Base-by-base conservation (phyloP, 305 asterid genomes). In the Andrographis paniculata region DNA sequence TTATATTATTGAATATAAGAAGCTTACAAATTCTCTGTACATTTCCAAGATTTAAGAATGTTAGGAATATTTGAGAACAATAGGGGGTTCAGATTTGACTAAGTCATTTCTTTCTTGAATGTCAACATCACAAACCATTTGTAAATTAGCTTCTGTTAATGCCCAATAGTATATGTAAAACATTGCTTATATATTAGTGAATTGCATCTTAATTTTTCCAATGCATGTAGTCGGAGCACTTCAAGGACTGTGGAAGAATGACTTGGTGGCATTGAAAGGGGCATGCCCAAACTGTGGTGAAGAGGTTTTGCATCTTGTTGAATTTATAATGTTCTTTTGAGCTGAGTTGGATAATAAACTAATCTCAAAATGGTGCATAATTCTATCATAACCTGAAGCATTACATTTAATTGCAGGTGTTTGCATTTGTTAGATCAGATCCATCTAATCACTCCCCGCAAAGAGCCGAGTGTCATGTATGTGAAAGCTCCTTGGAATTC, bases 201-300 rank as follows among this genome's bases (percentile, higher is more conserved):
- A 37, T 37, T 37, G 4, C 42, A 5, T 4, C 4, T n/a, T 37
- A 10, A 31, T 2, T 37, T 62, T 18, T 46, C 31, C 48, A 46
- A 60, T 60, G 42, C 49, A 51, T 62, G 53, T 73, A 89, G 95
- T 79, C 70, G 88, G 94, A 62, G 95, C 92, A 53, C 81, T 89
- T 62, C 72, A 65, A 64, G 91, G 88, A 64, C 92, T 89, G 49
- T 78, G 94, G 95, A 74, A 75, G 64, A 80, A 80, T 59, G 79
- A 86, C 70, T 68, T 82, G 82, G 96, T 86, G 55, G 96, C 96
- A 7, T 59, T 89, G 57, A 89, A 82, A 73, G 98, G 98, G 41
- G 73, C 62, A 21, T 89, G 98, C 68, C 98, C 98, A 3, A 82
- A 82, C 74, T 89, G 98, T 33, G 87, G 96, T 14, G 96, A 89